Percentiles rank a stretch among this genome's conserved stretches.
Evolutionary conservation across 192 early-diverging fungal species (phyloP).

Genomic region (Backusella australiensis): DNA sequence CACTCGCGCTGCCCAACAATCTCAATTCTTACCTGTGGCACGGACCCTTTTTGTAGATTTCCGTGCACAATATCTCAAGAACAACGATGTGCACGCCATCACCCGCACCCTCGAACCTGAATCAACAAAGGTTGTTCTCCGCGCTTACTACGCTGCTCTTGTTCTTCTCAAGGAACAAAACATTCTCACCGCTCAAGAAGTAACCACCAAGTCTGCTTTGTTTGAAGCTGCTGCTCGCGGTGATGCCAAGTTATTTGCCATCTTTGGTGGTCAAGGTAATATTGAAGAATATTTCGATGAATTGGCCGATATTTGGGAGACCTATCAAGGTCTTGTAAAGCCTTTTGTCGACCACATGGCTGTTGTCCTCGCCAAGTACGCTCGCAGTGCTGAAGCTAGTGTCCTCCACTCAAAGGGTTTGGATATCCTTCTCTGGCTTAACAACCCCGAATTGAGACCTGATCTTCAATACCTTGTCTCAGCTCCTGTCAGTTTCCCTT

Average conservation of each 20-base stretch:
- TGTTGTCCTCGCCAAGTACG: constrained; percentile 60
- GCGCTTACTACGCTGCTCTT: constrained; percentile 77
- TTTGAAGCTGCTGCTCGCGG: constrained; percentile 62
- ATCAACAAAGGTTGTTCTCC: constrained; percentile 59
- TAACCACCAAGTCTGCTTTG: constrained; percentile 59
- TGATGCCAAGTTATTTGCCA: constrained; percentile 67
- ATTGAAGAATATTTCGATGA: constrained; percentile 95
- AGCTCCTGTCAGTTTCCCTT: constrained; percentile 78
- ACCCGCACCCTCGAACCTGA: constrained; percentile 55
- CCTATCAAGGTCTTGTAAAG: constrained; percentile 75
- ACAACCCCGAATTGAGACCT: constrained; percentile 73
- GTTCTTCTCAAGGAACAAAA: constrained; percentile 54
- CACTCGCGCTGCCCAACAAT: constrained; percentile 34
- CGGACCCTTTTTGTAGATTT: constrained; percentile 75
- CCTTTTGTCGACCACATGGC: constrained; percentile 78
- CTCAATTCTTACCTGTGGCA: constrained; percentile 68
- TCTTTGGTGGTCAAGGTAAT: constrained; percentile 97
- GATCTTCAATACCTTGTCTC: constrained; percentile 76
- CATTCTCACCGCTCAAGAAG: constrained; percentile 36
- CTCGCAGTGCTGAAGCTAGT: constrained; percentile 57
- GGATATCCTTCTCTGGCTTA: constrained; percentile 84
- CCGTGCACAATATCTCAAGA: constrained; percentile 65
- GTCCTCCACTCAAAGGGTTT: constrained; percentile 75
- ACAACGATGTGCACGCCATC: constrained; percentile 84
- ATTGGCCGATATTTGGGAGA: constrained; percentile 72